Conservation (phyloP, 2,329 filamentous ascomycete genomes). For the Aspergillus tubingensis region DNA sequence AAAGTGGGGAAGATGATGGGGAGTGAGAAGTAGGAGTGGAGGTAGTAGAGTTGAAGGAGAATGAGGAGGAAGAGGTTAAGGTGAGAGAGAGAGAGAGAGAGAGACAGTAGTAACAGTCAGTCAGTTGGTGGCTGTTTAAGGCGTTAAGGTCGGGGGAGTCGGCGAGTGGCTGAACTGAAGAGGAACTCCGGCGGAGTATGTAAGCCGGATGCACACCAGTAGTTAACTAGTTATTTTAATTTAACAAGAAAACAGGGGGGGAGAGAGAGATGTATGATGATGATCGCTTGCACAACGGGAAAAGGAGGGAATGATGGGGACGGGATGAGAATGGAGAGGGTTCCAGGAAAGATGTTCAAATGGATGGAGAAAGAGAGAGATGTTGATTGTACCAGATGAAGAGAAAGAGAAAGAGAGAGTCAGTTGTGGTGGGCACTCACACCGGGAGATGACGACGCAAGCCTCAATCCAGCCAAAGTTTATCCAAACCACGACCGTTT, state of each 20-base stretch:
- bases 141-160: neutral
- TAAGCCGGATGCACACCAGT: too few relatives aligned
- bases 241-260: neutral
- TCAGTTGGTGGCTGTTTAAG: neutral
- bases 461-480: neutral
- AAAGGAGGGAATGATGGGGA: neutral
- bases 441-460: neutral
- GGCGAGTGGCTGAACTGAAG: neutral
- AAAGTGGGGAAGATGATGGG: neutral
- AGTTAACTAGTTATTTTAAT: too few relatives aligned
- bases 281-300: neutral
- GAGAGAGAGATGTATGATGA: neutral
- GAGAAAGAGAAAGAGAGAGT: conserved; percentile 1
- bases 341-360: too few relatives aligned
- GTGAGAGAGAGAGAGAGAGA: neutral
- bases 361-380: conserved; percentile 9
- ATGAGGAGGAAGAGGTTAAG: neutral
- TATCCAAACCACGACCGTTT: neutral
- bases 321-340: too few relatives aligned
- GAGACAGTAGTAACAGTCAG: neutral
- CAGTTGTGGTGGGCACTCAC: neutral
- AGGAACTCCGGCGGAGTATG: too few relatives aligned
- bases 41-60: conserved; percentile 1
- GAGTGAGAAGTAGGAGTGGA: neutral
- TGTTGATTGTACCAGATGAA: neutral